Evolutionary conservation across 495 filamentous ascomycete genomes (phyloP).

Genomic region (Oleoguttula mirabilis): DNA sequence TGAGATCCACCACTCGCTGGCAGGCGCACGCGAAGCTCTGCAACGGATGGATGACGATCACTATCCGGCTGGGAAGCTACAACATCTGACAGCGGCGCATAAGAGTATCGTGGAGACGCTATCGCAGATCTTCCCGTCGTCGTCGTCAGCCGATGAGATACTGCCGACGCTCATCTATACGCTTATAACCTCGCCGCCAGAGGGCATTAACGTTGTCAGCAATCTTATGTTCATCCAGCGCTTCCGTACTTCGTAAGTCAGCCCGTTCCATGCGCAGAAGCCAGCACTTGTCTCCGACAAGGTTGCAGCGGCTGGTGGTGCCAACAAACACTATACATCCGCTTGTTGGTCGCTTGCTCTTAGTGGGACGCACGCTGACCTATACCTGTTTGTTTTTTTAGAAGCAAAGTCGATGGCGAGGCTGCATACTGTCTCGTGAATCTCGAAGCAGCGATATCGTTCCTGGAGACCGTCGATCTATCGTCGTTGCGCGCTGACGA

Average conservation of each 20-base stretch:
- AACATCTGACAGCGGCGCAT: constrained; percentile 75
- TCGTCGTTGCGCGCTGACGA: constrained; percentile 83
- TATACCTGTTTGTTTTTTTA: too few relatives aligned
- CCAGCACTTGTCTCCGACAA: too few relatives aligned
- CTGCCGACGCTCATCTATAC: constrained; percentile 93
- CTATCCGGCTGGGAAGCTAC: constrained; percentile 84
- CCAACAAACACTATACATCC: too few relatives aligned
- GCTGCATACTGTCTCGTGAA: constrained; percentile 94
- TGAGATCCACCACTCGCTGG: constrained; percentile 59
- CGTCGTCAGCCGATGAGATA: constrained; percentile 92
- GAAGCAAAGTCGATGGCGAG: constrained; percentile 88
- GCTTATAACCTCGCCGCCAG: constrained; percentile 77
- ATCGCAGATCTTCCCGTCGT: constrained; percentile 60
- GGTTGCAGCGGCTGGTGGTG: too few relatives aligned
- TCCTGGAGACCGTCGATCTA: constrained; percentile 95
- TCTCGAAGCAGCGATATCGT: constrained; percentile 86
- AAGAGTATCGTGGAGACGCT: constrained; percentile 90
- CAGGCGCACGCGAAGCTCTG: constrained; percentile 59
- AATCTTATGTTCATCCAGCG: constrained; percentile 88
- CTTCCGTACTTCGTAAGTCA: constrained; percentile 76
- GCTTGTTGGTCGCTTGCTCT: too few relatives aligned
- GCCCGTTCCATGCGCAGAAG: too few relatives aligned
- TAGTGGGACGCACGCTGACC: too few relatives aligned
- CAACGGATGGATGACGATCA: constrained; percentile 74
- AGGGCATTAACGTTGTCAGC: constrained; percentile 80